These are phyloP conservation scores for Kodamaea jinghongensis DNA, from an alignment of 805 yeast genomes.

Conservation along the genomic window DNA sequence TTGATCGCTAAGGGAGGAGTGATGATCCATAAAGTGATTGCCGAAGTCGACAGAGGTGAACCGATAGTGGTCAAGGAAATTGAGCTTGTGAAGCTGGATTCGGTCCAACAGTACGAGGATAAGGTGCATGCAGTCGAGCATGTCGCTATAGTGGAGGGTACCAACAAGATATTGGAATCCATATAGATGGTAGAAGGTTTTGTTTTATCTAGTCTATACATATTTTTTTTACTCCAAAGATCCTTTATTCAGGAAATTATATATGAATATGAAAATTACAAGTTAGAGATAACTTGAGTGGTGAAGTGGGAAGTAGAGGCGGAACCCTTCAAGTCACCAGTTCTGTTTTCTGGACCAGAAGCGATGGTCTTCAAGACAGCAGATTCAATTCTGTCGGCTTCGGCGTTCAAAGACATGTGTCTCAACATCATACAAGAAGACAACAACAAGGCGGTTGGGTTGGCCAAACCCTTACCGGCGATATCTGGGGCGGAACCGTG, in stretches of 20 bases:
- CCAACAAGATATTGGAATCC: conserved; percentile 55
- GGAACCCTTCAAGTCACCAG: conserved; percentile 92
- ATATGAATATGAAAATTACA: conserved; percentile 34
- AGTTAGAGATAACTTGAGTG: conserved; percentile 79
- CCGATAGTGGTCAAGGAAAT: conserved; percentile 83
- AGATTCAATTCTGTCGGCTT: conserved; percentile 81
- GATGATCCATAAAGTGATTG: conserved; percentile 96
- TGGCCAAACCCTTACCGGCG: conserved; percentile 98
- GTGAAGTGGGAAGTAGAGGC: conserved; percentile 90
- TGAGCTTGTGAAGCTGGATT: conserved; percentile 66
- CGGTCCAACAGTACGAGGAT: conserved; percentile 73
- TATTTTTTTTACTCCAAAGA: conserved; percentile 5
- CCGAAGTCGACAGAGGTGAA: conserved; percentile 91
- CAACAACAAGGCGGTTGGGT: conserved; percentile 95
- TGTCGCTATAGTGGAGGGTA: conserved; percentile 89
- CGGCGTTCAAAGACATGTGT: conserved; percentile 86
- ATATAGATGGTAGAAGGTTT: too few species aligned
- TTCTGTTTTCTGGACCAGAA: conserved; percentile 93
- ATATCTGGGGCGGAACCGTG: conserved; percentile 99
- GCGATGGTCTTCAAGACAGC: conserved; percentile 91
- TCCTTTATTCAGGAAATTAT: background rate
- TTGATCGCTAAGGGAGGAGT: conserved; percentile 77
- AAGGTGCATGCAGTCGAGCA: conserved; percentile 87
- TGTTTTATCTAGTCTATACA: background rate
- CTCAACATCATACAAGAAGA: conserved; percentile 99